A percentile compares a stretch with the other conserved stretches of the same genome.
Conservation (phyloP, 805 yeast genomes). For the Metschnikowia drakensbergensis region DNA sequence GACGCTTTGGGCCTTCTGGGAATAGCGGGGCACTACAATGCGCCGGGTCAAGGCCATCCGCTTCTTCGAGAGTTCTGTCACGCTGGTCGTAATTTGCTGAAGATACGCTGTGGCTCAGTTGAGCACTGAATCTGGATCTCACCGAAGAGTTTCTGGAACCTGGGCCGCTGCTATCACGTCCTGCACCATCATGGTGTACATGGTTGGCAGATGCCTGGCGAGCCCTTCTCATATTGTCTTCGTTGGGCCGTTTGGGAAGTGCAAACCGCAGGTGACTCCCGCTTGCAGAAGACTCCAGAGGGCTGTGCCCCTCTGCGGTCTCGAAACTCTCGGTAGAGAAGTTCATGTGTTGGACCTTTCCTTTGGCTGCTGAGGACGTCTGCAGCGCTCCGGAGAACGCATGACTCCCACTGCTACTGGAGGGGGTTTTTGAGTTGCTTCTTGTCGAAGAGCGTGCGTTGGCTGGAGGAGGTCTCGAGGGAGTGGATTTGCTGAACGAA, state of each 20-base stretch:
- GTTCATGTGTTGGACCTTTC: background rate
- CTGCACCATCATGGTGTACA: background rate
- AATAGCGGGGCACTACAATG: background rate
- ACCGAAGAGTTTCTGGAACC: background rate
- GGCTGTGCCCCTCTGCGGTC: constrained; percentile 13
- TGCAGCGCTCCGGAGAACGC: background rate
- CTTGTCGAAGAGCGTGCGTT: background rate
- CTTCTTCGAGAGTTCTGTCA: background rate
- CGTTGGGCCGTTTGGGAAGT: constrained; percentile 18
- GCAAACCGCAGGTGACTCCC: constrained; percentile 2
- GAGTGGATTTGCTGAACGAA: background rate
- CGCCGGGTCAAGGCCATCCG: background rate
- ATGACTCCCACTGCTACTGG: background rate
- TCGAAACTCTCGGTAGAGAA: constrained; percentile 14
- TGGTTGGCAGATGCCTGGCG: constrained; percentile 13
- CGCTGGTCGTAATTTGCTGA: background rate
- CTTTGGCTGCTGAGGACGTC: background rate
- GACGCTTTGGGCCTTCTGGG: background rate
- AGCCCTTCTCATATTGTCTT: constrained; percentile 14
- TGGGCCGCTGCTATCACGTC: background rate
- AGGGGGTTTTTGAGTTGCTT: background rate
- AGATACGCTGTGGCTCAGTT: background rate
- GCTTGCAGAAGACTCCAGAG: background rate
- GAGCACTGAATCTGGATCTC: background rate
- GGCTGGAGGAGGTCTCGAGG: background rate